These are phyloP conservation scores for Backusella parvicylindrica DNA, from an alignment of 192 early-diverging fungal genomes.

Conservation along the genomic window DNA sequence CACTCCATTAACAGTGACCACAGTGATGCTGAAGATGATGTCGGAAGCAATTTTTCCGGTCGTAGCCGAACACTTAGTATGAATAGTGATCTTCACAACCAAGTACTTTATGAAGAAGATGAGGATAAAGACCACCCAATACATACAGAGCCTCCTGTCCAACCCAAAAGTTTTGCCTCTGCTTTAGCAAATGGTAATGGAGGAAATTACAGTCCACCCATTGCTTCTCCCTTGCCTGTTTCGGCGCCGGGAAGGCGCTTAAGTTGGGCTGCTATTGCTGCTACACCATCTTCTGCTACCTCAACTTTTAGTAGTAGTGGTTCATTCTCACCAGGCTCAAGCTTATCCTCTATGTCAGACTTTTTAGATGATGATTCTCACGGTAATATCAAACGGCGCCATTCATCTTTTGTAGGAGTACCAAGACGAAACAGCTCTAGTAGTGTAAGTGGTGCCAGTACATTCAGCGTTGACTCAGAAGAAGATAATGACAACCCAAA, in stretches of 20 bases:
- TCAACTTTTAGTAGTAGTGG: neutral
- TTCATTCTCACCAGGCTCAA: neutral
- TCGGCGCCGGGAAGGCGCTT: conserved; percentile 15
- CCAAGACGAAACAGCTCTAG: conserved; percentile 10
- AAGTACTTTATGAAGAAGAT: conserved; percentile 26
- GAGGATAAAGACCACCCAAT: neutral
- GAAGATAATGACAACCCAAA: conserved; percentile 6
- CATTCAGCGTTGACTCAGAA: conserved; percentile 16
- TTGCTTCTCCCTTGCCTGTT: conserved; percentile 8
- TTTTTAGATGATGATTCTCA: neutral
- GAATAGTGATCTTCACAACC: conserved; percentile 1
- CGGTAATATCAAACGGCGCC: neutral
- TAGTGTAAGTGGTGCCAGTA: neutral
- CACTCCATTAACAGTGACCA: neutral
- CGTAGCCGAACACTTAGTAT: conserved; percentile 6
- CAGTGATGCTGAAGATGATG: conserved; percentile 10
- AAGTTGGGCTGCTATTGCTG: conserved; percentile 32
- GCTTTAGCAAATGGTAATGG: neutral
- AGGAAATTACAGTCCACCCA: neutral
- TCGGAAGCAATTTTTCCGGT: neutral
- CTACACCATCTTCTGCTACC: neutral
- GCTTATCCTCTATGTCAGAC: neutral
- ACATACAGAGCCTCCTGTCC: neutral
- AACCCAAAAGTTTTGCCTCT: neutral
- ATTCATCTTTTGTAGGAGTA: neutral